phyloP scores from a whole-genome alignment of 495 filamentous ascomycete genomes.

The Aspergillus kassunensis region DNA sequence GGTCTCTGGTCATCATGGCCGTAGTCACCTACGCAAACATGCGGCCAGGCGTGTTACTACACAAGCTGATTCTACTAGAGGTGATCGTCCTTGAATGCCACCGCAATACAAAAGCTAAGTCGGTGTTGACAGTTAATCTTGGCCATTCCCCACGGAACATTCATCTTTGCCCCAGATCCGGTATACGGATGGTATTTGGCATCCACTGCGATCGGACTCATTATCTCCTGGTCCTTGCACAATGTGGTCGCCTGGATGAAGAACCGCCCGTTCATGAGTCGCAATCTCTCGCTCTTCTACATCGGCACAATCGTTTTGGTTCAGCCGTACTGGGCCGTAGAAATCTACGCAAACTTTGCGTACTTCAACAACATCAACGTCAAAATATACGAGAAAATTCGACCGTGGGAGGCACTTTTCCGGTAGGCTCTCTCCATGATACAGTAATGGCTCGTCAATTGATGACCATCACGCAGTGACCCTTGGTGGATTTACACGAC shows the following conservation, averaged over 20 bases:
- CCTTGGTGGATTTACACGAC: conserved; percentile 58
- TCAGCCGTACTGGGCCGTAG: conserved; percentile 40
- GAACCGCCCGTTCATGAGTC: conserved; percentile 37
- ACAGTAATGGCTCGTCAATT: neutral
- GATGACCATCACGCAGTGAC: conserved; percentile 28
- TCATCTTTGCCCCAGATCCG: conserved; percentile 35
- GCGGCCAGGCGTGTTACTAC: conserved; percentile 24
- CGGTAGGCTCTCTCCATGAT: conserved; percentile 18
- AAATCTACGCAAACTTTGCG: conserved; percentile 45
- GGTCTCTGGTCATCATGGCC: conserved; percentile 27
- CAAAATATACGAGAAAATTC: conserved; percentile 38
- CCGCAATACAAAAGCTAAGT: neutral
- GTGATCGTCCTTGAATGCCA: conserved; percentile 6
- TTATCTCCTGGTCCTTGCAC: conserved; percentile 41
- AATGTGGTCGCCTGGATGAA: conserved; percentile 50
- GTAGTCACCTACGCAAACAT: conserved; percentile 28
- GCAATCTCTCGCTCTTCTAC: conserved; percentile 28
- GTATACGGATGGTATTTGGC: conserved; percentile 44
- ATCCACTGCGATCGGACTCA: conserved; percentile 36
- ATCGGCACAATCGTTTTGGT: conserved; percentile 34
- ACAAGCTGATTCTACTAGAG: conserved; percentile 34
- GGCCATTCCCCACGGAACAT: conserved; percentile 37
- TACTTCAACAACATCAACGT: conserved; percentile 45
- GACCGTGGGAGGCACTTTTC: conserved; percentile 48
- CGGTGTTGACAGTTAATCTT: conserved; percentile 20